Percentiles rank a stretch among this genome's conserved stretches.
Evolutionary conservation across 2,329 filamentous ascomycete genomes (phyloP).

Genomic region (Claviceps paspali): DNA sequence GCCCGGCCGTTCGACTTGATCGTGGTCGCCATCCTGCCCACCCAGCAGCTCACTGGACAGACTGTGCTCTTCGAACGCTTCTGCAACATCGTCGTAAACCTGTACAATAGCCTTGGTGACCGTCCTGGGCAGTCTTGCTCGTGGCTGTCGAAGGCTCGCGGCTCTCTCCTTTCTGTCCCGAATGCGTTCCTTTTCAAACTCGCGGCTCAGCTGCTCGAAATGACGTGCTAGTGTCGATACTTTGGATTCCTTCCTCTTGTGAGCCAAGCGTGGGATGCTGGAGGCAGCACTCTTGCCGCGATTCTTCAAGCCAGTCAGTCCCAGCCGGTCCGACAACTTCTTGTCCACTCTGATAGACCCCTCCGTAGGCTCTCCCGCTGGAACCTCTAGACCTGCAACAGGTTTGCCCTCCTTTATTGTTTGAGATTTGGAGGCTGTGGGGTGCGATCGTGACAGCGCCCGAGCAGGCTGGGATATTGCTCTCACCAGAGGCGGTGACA

Average conservation of each 20-base stretch:
- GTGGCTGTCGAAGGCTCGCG: constrained; percentile 56
- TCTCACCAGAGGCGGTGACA: constrained; percentile 38
- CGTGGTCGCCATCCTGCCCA: constrained; percentile 8
- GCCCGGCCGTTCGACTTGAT: constrained; percentile 9
- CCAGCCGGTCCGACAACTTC: constrained; percentile 60
- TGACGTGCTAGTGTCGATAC: constrained; percentile 89
- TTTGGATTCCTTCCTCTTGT: constrained; percentile 57
- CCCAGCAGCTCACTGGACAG: constrained; percentile 34
- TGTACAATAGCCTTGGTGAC: constrained; percentile 94
- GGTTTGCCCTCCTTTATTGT: constrained; percentile 20
- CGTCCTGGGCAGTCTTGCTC: constrained; percentile 70
- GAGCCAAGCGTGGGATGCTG: constrained; percentile 75
- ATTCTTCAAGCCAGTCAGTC: constrained; percentile 48
- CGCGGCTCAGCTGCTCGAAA: constrained; percentile 89
- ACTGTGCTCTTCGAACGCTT: constrained; percentile 73
- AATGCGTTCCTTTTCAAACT: constrained; percentile 89
- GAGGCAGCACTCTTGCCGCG: constrained; percentile 46
- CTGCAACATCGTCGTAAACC: constrained; percentile 84
- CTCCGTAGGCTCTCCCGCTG: constrained; percentile 16
- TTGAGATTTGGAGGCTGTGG: constrained; percentile 26
- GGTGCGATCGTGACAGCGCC: constrained; percentile 29
- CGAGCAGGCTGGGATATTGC: constrained; percentile 36
- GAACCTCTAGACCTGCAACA: constrained; percentile 11
- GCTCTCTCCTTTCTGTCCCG: constrained; percentile 71
- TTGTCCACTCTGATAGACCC: constrained; percentile 46